phyloP scores from a whole-genome alignment of 257 asterid genomes.

The Solanum okadae region DNA sequence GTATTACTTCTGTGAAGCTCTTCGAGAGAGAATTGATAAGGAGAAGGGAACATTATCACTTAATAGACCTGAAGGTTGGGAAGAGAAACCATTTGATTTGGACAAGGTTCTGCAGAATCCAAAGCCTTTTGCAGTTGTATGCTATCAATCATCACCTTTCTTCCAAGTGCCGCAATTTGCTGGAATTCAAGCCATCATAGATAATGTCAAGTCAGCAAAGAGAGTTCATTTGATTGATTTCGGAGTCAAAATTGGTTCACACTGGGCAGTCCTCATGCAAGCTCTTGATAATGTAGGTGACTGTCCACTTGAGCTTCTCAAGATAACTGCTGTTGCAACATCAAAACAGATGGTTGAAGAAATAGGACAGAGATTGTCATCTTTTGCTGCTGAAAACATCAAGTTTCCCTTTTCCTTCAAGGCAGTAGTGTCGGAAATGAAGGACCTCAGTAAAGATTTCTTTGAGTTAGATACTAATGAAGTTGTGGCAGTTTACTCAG shows the following conservation, averaged over 20 bases:
- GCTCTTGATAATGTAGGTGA: slow-evolving; percentile 13
- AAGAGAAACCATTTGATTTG: slow-evolving; percentile 5
- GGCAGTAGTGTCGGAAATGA: slow-evolving; percentile 11
- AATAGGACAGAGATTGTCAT: slow-evolving; percentile 16
- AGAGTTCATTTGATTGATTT: slow-evolving; percentile 31
- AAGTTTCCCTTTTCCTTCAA: slow-evolving; percentile 11
- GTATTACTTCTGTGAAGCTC: slow-evolving; percentile 18
- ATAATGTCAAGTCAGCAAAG: slow-evolving; percentile 19
- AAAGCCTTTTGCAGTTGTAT: not conserved
- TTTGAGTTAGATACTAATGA: slow-evolving; percentile 21
- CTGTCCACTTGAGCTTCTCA: slow-evolving; percentile 21
- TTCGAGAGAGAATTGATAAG: slow-evolving; percentile 18
- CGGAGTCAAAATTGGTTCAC: slow-evolving; percentile 19
- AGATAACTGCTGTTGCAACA: slow-evolving; percentile 33
- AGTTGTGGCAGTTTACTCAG: slow-evolving; percentile 21
- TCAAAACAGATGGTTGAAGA: slow-evolving; percentile 12
- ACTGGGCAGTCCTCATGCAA: slow-evolving; percentile 33
- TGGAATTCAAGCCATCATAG: slow-evolving; percentile 31
- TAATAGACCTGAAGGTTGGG: not conserved
- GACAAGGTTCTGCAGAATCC: slow-evolving; percentile 3
- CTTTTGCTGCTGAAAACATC: slow-evolving; percentile 21
- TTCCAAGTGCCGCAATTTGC: slow-evolving; percentile 17
- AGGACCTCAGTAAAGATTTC: slow-evolving; percentile 16
- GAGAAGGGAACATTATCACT: not conserved
- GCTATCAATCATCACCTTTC: slow-evolving; percentile 11